Evolutionary conservation across 2,329 filamentous ascomycete genomes (phyloP).

Genomic region (Ophiocordyceps unilateralis): DNA sequence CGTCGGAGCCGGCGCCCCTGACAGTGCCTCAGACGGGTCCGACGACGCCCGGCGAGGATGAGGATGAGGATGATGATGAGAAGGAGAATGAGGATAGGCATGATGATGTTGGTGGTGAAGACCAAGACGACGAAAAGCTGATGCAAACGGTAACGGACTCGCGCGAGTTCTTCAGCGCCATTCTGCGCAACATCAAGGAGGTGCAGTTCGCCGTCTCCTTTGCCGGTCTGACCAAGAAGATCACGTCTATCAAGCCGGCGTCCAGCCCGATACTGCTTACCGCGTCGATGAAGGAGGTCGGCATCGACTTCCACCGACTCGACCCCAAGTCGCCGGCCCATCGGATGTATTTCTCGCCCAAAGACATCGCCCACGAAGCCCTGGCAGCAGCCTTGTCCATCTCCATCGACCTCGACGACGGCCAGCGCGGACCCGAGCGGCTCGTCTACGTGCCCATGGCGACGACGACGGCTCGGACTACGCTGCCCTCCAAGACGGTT

Average conservation of each 20-base stretch:
- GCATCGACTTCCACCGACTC: constrained; percentile 77
- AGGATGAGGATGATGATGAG: not conserved
- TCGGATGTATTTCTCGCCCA: constrained; percentile 91
- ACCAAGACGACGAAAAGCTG: constrained; percentile 38
- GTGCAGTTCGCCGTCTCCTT: constrained; percentile 91
- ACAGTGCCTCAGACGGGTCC: constrained; percentile 17
- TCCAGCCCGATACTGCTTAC: constrained; percentile 66
- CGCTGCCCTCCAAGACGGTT: constrained; percentile 83
- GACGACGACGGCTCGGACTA: constrained; percentile 87
- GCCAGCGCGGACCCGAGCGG: constrained; percentile 69
- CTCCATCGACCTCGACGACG: constrained; percentile 79
- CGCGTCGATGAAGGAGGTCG: constrained; percentile 89
- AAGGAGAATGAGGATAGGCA: too few relatives aligned
- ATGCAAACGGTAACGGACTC: constrained; percentile 80
- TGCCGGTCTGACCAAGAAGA: constrained; percentile 67
- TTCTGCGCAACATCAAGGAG: constrained; percentile 84
- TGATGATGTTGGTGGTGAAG: too few relatives aligned
- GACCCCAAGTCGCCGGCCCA: constrained; percentile 88
- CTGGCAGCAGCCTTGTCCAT: constrained; percentile 83
- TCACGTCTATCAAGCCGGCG: constrained; percentile 48
- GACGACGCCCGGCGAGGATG: not conserved
- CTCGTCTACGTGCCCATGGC: constrained; percentile 93
- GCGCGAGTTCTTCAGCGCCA: constrained; percentile 78
- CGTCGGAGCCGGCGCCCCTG: not conserved
- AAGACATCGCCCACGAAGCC: constrained; percentile 89